Evolutionary conservation across 2,329 filamentous ascomycete genomes (phyloP).

Genomic region (Metarhizium rileyi): DNA sequence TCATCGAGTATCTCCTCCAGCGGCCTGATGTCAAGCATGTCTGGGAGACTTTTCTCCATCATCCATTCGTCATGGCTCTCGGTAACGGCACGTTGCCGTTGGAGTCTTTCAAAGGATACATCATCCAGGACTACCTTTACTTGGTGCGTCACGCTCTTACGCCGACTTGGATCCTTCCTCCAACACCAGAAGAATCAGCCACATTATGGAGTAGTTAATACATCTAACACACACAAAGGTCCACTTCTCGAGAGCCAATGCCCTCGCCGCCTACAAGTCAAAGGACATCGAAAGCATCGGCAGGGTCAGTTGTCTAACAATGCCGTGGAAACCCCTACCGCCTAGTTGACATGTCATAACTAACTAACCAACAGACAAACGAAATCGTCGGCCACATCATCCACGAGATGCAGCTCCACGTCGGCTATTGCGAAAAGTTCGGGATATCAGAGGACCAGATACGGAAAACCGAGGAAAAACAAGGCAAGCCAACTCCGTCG

Average conservation of each 20-base stretch:
- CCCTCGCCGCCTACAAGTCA: constrained; percentile 77
- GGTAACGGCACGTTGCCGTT: constrained; percentile 65
- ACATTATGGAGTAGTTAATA: no score
- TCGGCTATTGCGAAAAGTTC: constrained; percentile 73
- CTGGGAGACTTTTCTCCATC: constrained; percentile 70
- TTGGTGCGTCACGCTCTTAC: constrained; percentile 41
- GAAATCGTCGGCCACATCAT: constrained; percentile 67
- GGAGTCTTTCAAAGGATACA: constrained; percentile 76
- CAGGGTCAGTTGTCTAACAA: constrained; percentile 39
- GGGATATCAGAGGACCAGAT: constrained; percentile 68
- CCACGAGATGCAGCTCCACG: constrained; percentile 70
- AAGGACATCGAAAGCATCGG: constrained; percentile 64
- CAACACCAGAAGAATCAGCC: not conserved
- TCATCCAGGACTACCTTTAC: constrained; percentile 89
- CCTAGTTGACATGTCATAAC: not conserved
- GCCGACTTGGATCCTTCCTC: not conserved
- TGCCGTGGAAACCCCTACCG: not conserved
- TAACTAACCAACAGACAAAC: constrained; percentile 18
- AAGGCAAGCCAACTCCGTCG: constrained; percentile 43
- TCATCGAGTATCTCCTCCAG: constrained; percentile 73
- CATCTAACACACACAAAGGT: constrained; percentile 36
- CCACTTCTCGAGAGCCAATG: constrained; percentile 81
- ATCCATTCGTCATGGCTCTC: constrained; percentile 71
- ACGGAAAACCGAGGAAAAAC: constrained; percentile 61
- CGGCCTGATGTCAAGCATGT: constrained; percentile 61